These are phyloP conservation scores for Auricularia heimuer DNA, from an alignment of 768 basidiomycete species.

Conservation along the genomic window DNA sequence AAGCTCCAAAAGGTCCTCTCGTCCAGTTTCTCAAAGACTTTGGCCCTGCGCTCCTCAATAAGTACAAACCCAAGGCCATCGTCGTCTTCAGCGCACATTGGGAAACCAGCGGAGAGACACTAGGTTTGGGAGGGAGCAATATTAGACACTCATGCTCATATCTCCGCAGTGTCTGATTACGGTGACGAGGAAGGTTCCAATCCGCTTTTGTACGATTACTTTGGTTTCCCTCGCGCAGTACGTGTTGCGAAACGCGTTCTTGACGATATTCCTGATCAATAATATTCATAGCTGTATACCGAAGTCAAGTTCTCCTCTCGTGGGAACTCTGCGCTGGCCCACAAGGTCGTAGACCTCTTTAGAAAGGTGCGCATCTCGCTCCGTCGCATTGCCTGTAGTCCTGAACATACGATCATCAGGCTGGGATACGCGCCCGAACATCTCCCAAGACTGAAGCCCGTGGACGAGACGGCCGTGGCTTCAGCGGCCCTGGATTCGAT, in stretches of 20 bases:
- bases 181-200: constrained; percentile 44
- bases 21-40: constrained; percentile 54
- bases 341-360: constrained; percentile 51
- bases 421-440: constrained; percentile 43
- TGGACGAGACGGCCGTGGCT: constrained; percentile 58
- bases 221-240: constrained; percentile 41
- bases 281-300: constrained; percentile 35
- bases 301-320: constrained; percentile 53
- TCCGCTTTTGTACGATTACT: constrained; percentile 68
- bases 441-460: constrained; percentile 41
- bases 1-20: constrained; percentile 45
- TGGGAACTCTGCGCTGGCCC: constrained; percentile 48
- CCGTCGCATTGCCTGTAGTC: too few species aligned
- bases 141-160: background rate
- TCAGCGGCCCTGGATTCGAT: constrained; percentile 55
- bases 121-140: constrained; percentile 32
- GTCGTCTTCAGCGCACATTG: constrained; percentile 79
- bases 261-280: background rate
- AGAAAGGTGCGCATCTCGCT: constrained; percentile 31
- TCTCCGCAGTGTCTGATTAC: constrained; percentile 59
- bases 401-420: constrained; percentile 23
- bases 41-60: constrained; percentile 50
- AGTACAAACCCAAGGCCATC: constrained; percentile 70
- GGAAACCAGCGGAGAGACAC: constrained; percentile 52
- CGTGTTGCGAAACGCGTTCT: background rate